A percentile compares a stretch with the other conserved stretches of the same genome.
These are phyloP conservation scores for Secale cereale DNA, from an alignment of 176 grass and related monocot species.

Conservation along the genomic window DNA sequence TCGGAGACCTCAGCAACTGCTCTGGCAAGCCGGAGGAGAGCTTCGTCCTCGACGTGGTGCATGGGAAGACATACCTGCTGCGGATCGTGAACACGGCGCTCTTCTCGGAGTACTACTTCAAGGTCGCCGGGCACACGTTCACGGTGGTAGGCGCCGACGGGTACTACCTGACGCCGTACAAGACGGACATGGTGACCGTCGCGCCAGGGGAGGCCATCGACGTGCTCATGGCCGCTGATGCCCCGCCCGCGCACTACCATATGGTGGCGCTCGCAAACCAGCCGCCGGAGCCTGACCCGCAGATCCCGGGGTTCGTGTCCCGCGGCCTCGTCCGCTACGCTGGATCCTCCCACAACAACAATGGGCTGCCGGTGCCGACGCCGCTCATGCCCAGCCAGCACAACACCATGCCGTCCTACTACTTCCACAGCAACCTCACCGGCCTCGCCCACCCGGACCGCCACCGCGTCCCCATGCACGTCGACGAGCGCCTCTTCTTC, in stretches of 20 bases:
- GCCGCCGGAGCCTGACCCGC: slow-evolving; percentile 8
- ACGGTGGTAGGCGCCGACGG: slow-evolving; percentile 47
- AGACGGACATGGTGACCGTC: slow-evolving; percentile 33
- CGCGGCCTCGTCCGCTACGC: slow-evolving; percentile 30
- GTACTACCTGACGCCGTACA: slow-evolving; percentile 51
- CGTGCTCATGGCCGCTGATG: slow-evolving; percentile 42
- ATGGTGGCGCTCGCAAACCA: slow-evolving; percentile 31
- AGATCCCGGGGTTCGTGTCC: neutral
- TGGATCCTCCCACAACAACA: neutral
- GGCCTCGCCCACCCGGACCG: neutral
- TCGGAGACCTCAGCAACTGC: slow-evolving; percentile 44
- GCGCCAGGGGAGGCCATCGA: slow-evolving; percentile 42
- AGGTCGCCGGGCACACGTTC: slow-evolving; percentile 29
- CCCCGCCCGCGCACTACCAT: slow-evolving; percentile 13
- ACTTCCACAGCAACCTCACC: slow-evolving; percentile 24
- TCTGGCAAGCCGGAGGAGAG: slow-evolving; percentile 25
- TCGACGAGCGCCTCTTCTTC: slow-evolving; percentile 36
- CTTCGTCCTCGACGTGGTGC: slow-evolving; percentile 37
- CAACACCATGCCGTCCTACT: slow-evolving; percentile 33
- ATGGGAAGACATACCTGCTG: slow-evolving; percentile 43
- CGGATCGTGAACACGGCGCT: slow-evolving; percentile 40
- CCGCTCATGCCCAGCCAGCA: slow-evolving; percentile 28
- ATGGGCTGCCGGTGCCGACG: slow-evolving; percentile 15
- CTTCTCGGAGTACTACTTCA: slow-evolving; percentile 7
- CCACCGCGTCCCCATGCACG: neutral